Evolutionary conservation across 495 filamentous ascomycete genomes (phyloP).

Genomic region (Daldinia decipiens): DNA sequence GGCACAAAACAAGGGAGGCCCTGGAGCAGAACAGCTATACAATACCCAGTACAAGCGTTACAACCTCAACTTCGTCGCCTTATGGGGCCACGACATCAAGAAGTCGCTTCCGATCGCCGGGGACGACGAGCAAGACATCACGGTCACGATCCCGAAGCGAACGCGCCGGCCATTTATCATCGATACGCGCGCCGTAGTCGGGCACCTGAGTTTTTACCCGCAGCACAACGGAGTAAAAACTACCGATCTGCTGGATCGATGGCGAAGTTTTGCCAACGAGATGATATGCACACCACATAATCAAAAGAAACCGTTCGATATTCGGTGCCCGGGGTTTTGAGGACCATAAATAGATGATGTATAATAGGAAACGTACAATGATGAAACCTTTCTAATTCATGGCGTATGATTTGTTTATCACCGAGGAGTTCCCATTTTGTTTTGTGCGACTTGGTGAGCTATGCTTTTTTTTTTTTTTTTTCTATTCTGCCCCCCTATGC

Average conservation of each 20-base stretch:
- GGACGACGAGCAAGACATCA: constrained; percentile 50
- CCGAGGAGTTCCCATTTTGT: neutral
- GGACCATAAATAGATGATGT: neutral
- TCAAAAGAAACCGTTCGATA: constrained; percentile 45
- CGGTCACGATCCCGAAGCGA: constrained; percentile 41
- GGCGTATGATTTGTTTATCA: constrained; percentile 1
- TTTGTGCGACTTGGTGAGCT: neutral
- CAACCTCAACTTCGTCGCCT: constrained; percentile 60
- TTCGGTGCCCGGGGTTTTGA: constrained; percentile 47
- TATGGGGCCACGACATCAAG: constrained; percentile 57
- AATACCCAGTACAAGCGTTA: constrained; percentile 56
- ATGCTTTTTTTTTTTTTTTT: neutral
- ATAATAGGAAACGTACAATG: constrained; percentile 18
- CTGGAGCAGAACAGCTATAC: constrained; percentile 54
- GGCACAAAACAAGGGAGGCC: constrained; percentile 23
- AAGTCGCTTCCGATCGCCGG: constrained; percentile 43
- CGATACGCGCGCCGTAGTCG: constrained; percentile 63
- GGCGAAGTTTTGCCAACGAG: constrained; percentile 63
- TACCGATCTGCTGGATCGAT: constrained; percentile 64
- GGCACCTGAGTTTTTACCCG: constrained; percentile 59
- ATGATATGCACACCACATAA: constrained; percentile 44
- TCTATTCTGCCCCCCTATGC: neutral
- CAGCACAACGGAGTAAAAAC: constrained; percentile 56
- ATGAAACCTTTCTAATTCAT: constrained; percentile 8
- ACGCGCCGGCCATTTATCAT: constrained; percentile 54